These are phyloP conservation scores for Carex pumila DNA, from an alignment of 176 grass and related monocot genomes.

Conservation along the genomic window DNA sequence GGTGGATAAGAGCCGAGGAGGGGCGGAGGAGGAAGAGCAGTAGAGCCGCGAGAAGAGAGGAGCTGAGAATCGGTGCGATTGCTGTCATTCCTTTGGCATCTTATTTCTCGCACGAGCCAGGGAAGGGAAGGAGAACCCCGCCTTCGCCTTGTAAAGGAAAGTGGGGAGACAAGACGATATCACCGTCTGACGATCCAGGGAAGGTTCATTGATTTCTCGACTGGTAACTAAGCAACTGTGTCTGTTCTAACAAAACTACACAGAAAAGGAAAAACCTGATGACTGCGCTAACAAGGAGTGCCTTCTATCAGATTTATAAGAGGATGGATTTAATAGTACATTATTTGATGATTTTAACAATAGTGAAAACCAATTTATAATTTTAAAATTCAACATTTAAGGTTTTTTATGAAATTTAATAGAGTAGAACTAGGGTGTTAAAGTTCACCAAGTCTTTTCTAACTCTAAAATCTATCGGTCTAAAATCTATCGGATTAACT, in stretches of 20 bases:
- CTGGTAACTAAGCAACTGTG: background rate
- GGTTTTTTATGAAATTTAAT: too few species aligned
- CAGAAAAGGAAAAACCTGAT: background rate
- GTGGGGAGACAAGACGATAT: background rate
- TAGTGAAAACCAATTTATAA: too few species aligned
- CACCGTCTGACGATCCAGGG: too few species aligned
- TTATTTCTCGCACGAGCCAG: background rate
- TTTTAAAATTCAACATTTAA: too few species aligned
- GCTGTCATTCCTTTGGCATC: constrained; percentile 17
- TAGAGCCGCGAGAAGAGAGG: constrained; percentile 15
- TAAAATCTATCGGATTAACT: too few species aligned
- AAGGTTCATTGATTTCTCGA: background rate
- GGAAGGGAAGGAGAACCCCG: background rate
- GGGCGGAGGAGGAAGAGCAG: constrained; percentile 27
- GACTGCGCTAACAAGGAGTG: background rate
- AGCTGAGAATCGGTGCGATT: constrained; percentile 6
- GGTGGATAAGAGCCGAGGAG: constrained; percentile 49
- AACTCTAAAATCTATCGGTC: too few species aligned
- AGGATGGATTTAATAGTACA: too few species aligned
- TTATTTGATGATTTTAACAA: too few species aligned
- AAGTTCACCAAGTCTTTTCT: too few species aligned
- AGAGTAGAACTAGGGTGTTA: too few species aligned
- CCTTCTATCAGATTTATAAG: too few species aligned
- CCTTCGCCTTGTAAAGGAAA: background rate
- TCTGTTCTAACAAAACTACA: background rate